A percentile compares a stretch with the other conserved stretches of the same genome.
Evolutionary conservation across 108 stramenopile species (phyloP).

Genomic region (Nannochloropsis gaditana): DNA sequence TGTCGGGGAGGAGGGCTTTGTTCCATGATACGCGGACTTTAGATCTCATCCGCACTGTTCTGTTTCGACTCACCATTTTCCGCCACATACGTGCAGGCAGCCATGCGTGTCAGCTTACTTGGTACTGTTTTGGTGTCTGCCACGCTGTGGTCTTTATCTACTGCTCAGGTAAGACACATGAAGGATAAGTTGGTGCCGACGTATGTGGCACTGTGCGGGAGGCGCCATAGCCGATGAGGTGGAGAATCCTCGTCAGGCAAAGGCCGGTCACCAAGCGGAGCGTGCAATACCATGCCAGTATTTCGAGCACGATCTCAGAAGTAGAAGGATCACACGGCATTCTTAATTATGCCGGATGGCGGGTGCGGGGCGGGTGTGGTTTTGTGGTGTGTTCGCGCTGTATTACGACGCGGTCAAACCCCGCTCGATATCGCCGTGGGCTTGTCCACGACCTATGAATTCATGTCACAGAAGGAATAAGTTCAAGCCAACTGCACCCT

Average conservation of each 20-base stretch:
- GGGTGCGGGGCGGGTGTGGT: too few relatives aligned
- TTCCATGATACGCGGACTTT: neutral
- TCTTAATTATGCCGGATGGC: too few relatives aligned
- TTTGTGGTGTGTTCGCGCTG: too few relatives aligned
- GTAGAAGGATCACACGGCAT: too few relatives aligned
- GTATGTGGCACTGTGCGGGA: neutral
- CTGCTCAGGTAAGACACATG: neutral
- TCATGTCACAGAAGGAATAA: neutral
- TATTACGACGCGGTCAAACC: too few relatives aligned
- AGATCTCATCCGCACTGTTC: neutral
- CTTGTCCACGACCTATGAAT: neutral
- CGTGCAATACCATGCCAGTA: neutral
- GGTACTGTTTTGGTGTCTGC: neutral
- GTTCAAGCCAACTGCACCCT: neutral
- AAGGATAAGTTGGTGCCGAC: neutral
- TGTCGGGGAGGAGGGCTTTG: neutral
- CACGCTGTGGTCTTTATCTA: neutral
- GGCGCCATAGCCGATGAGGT: neutral
- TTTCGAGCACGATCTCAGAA: neutral
- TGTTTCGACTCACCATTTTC: neutral
- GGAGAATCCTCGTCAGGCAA: neutral
- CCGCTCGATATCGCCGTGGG: too few relatives aligned
- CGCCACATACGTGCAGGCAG: neutral
- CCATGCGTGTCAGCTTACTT: neutral
- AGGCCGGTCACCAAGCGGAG: neutral